These are phyloP conservation scores for Echium plantagineum DNA, from an alignment of 257 asterid species.

Conservation along the genomic window DNA sequence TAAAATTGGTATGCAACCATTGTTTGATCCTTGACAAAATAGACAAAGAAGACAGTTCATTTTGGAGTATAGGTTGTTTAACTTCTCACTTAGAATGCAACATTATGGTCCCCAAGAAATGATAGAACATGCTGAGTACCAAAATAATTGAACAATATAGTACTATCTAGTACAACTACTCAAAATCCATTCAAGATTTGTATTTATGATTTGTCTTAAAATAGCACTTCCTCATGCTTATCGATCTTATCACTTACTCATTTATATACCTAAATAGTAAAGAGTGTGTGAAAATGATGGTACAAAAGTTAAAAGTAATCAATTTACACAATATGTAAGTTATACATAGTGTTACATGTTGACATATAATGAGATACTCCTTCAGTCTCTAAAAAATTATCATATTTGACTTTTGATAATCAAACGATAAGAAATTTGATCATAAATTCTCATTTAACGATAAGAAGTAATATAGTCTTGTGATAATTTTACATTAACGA, in stretches of 20 bases:
- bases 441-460: too few species aligned
- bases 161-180: slow-evolving; percentile 5
- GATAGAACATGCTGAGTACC: slow-evolving; percentile 8
- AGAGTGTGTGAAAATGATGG: too few species aligned
- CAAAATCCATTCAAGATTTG: slow-evolving; percentile 31
- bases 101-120: slow-evolving; percentile 39
- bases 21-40: slow-evolving; percentile 1
- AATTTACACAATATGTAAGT: too few species aligned
- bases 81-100: slow-evolving; percentile 22
- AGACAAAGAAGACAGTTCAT: slow-evolving; percentile 11
- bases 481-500: too few species aligned
- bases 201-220: not conserved
- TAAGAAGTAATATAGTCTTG: too few species aligned
- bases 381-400: too few species aligned
- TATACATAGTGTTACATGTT: too few species aligned
- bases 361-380: too few species aligned
- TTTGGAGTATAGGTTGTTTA: slow-evolving; percentile 46
- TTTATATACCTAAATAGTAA: not conserved
- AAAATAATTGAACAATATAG: slow-evolving; percentile 8
- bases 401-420: too few species aligned
- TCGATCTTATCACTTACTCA: not conserved
- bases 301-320: too few species aligned
- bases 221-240: not conserved
- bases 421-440: too few species aligned
- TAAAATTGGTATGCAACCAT: not conserved